phyloP scores from a whole-genome alignment of 2,329 filamentous ascomycete genomes.

The Hymenoscyphus occultus region DNA sequence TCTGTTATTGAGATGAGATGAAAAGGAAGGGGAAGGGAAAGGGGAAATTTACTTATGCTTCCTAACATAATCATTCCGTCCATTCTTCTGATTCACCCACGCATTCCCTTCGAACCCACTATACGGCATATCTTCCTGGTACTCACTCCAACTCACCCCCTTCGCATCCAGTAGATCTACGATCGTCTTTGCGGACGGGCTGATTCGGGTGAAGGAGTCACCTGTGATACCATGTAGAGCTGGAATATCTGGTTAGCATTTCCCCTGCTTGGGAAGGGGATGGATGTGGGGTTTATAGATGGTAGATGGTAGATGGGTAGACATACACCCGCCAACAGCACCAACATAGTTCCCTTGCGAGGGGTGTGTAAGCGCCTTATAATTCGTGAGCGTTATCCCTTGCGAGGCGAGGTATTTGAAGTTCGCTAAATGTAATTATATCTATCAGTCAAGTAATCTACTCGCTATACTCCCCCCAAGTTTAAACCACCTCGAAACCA shows the following conservation, averaged over 20 bases:
- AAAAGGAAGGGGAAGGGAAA: background rate
- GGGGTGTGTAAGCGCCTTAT: conserved; percentile 54
- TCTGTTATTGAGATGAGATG: background rate
- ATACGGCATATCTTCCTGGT: conserved; percentile 75
- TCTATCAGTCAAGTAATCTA: background rate
- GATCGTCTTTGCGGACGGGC: conserved; percentile 55
- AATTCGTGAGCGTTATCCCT: conserved; percentile 55
- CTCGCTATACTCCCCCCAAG: too few relatives aligned
- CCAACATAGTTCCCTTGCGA: conserved; percentile 73
- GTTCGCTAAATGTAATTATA: conserved; percentile 33
- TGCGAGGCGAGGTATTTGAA: conserved; percentile 47
- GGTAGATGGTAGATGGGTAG: too few relatives aligned
- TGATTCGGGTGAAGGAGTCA: conserved; percentile 51
- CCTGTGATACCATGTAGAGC: conserved; percentile 69
- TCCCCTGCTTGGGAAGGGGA: too few relatives aligned
- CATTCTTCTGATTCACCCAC: conserved; percentile 61
- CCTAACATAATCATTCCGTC: conserved; percentile 70
- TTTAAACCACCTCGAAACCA: too few relatives aligned
- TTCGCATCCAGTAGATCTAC: conserved; percentile 49
- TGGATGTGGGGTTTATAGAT: too few relatives aligned
- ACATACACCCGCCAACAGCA: conserved; percentile 51
- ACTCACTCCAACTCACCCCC: conserved; percentile 58
- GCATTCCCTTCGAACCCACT: conserved; percentile 62
- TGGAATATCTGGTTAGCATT: background rate
- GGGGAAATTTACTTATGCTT: conserved; percentile 61